Evolutionary conservation across 75 land plant species (phyloP).

Genomic region (Chamaecyparis obtusa): DNA sequence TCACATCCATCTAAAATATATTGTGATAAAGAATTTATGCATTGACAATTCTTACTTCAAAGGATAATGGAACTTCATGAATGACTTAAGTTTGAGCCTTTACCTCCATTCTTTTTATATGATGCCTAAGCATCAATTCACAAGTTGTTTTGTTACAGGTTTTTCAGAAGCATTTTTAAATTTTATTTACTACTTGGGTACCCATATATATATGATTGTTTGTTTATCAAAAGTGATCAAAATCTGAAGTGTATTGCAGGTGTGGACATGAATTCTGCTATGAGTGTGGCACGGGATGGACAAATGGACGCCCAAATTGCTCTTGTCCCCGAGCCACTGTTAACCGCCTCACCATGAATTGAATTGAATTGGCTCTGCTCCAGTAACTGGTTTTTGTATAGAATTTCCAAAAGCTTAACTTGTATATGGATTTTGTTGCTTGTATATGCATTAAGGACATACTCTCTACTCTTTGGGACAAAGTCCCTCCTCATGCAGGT

Average conservation of each 20-base stretch:
- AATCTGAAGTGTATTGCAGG: slow-evolving; percentile 31
- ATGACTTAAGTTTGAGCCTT: background rate
- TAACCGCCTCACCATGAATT: background rate
- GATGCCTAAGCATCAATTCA: background rate
- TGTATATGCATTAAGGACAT: background rate
- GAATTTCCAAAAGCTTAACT: background rate
- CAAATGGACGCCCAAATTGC: slow-evolving; percentile 60
- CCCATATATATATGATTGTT: background rate
- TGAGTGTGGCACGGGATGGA: slow-evolving; percentile 76
- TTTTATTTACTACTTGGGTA: background rate
- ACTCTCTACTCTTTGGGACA: background rate
- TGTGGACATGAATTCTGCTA: slow-evolving; percentile 95
- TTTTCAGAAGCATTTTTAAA: background rate
- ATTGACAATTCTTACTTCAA: background rate
- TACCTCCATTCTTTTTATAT: background rate
- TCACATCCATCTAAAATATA: background rate
- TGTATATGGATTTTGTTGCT: background rate
- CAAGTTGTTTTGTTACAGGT: background rate
- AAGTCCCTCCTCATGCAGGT: background rate
- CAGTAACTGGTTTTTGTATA: background rate
- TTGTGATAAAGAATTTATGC: background rate
- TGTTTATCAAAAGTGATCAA: background rate
- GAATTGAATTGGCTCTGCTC: background rate
- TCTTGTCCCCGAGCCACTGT: slow-evolving; percentile 72
- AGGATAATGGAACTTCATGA: background rate